Evolutionary conservation across 139 green algal genomes (phyloP).

Genomic region (Chlorella sorokiniana): DNA sequence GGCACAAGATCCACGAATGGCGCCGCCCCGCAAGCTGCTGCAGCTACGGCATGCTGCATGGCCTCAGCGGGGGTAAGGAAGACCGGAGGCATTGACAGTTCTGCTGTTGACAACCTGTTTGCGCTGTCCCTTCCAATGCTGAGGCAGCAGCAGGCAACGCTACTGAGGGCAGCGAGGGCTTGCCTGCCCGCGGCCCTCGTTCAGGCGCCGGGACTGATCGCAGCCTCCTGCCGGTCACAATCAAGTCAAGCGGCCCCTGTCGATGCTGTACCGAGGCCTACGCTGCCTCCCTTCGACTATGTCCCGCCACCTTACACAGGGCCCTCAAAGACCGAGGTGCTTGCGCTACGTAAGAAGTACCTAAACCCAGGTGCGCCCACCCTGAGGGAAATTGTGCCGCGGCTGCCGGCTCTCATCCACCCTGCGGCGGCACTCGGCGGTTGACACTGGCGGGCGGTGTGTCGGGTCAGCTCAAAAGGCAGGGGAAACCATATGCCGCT

Average conservation of each 20-base stretch:
- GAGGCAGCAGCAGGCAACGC: neutral
- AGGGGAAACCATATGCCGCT: too few relatives aligned
- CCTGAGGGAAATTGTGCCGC: too few relatives aligned
- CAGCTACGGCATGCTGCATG: too few relatives aligned
- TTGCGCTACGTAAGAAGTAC: constrained; percentile 73
- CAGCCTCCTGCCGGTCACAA: neutral
- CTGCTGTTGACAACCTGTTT: neutral
- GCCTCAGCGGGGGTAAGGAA: too few relatives aligned
- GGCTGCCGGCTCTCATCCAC: too few relatives aligned
- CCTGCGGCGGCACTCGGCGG: too few relatives aligned
- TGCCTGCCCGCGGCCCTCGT: neutral
- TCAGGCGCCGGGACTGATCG: neutral
- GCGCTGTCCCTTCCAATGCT: neutral
- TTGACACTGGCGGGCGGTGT: too few relatives aligned
- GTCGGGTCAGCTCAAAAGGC: too few relatives aligned
- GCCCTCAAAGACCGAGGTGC: constrained; percentile 81
- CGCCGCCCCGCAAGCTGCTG: too few relatives aligned
- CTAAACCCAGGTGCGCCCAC: constrained; percentile 83
- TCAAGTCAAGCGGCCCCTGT: constrained; percentile 3
- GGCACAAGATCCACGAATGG: neutral
- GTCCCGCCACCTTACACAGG: constrained; percentile 79
- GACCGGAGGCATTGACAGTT: neutral
- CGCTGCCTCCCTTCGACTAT: constrained; percentile 66
- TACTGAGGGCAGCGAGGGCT: neutral
- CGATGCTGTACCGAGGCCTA: neutral